Percentiles rank a stretch among this genome's conserved stretches.
Evolutionary conservation across 306 rosid species (phyloP).

Genomic region (Abrus pulchellus): DNA sequence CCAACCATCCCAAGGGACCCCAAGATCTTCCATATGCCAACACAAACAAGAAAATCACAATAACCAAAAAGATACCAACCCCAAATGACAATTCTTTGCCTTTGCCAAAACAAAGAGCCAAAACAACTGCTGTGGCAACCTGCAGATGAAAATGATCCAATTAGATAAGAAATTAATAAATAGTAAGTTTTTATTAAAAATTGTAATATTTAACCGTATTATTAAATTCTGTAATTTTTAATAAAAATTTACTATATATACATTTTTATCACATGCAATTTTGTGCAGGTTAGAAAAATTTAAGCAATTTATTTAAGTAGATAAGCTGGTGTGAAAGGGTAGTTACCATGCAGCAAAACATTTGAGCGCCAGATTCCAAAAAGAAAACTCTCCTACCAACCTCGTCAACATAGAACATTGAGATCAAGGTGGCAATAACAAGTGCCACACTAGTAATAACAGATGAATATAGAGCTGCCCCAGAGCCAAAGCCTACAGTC

Average conservation of each 20-base stretch:
- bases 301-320: neutral
- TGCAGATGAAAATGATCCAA: constrained; percentile 39
- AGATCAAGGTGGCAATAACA: constrained; percentile 76
- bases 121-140: constrained; percentile 70
- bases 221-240: no score
- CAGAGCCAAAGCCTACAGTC: constrained; percentile 78
- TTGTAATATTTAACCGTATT: no score
- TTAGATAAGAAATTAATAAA: neutral
- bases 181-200: no score
- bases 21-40: constrained; percentile 93
- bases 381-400: constrained; percentile 89
- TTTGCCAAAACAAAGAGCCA: constrained; percentile 73
- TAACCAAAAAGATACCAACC: constrained; percentile 66
- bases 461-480: constrained; percentile 76
- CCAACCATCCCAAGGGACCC: constrained; percentile 96
- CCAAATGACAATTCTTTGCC: constrained; percentile 68
- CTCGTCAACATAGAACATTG: constrained; percentile 76
- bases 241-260: no score
- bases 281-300: no score
- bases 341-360: constrained; percentile 78
- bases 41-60: constrained; percentile 75
- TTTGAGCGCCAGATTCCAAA: constrained; percentile 81
- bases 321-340: neutral
- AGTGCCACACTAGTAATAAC: constrained; percentile 74
- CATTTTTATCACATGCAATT: no score